Percentiles rank a stretch among this genome's conserved stretches.
Evolutionary conservation across 176 grass and related monocot genomes (phyloP).

Genomic region (Juncus inflexus): DNA sequence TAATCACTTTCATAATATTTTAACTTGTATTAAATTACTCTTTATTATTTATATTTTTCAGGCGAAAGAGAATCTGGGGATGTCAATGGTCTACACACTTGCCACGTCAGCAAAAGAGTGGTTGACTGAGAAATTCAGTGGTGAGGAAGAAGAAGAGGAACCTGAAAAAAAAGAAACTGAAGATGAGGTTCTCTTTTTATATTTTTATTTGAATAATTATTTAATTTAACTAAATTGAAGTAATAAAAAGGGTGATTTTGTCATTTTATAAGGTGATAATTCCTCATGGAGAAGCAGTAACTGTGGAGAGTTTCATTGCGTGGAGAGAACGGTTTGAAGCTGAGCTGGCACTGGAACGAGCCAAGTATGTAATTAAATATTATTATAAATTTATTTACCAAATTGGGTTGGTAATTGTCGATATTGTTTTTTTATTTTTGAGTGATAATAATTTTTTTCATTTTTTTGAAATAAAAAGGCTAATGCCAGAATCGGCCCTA

Average conservation of each 20-base stretch:
- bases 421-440: not conserved
- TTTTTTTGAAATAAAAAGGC: slow-evolving; percentile 46
- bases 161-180: slow-evolving; percentile 45
- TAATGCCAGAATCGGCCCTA: slow-evolving; percentile 97
- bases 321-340: slow-evolving; percentile 99
- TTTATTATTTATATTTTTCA: slow-evolving; percentile 33
- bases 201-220: slow-evolving; percentile 6
- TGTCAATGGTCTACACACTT: slow-evolving; percentile 99
- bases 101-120: slow-evolving; percentile 90
- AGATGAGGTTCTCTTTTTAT: slow-evolving; percentile 55
- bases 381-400: slow-evolving; percentile 14
- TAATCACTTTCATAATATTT: slow-evolving; percentile 12
- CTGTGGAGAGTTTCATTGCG: slow-evolving; percentile 76
- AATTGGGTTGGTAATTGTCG: too few species aligned
- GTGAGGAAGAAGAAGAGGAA: slow-evolving; percentile 45
- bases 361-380: slow-evolving; percentile 62
- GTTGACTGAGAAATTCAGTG: slow-evolving; percentile 83
- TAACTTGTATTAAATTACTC: not conserved
- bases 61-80: slow-evolving; percentile 91
- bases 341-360: slow-evolving; percentile 83
- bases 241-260: not conserved
- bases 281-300: slow-evolving; percentile 95
- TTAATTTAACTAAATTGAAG: not conserved
- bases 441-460: slow-evolving; percentile 24
- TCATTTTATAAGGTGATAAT: slow-evolving; percentile 58